Percentiles rank a stretch among this genome's conserved stretches.
These are phyloP conservation scores for Alternaria atra DNA, from an alignment of 2,329 filamentous ascomycete genomes.

Conservation along the genomic window DNA sequence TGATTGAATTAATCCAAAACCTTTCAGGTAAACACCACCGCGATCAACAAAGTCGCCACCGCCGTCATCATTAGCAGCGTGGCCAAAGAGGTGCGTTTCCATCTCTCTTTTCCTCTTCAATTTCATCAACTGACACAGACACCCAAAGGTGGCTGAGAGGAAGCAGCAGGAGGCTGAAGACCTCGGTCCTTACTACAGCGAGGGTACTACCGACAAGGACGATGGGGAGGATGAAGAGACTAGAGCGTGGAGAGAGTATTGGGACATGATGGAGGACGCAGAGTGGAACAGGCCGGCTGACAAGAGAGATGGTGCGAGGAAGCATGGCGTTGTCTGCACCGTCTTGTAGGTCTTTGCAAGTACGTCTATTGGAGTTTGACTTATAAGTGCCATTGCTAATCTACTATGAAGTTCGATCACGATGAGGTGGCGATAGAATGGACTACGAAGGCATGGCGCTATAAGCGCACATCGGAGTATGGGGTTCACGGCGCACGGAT, in stretches of 20 bases:
- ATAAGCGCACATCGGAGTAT: neutral
- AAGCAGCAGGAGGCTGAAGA: neutral
- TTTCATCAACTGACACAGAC: neutral
- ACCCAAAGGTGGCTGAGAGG: neutral
- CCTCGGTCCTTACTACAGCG: neutral
- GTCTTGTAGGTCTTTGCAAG: neutral
- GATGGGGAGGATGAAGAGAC: fast-evolving
- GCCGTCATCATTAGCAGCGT: neutral
- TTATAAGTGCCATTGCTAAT: neutral
- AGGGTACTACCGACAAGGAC: neutral
- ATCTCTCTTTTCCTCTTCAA: neutral
- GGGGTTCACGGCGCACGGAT: neutral
- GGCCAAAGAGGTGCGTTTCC: neutral
- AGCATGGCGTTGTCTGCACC: neutral
- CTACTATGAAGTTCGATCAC: neutral
- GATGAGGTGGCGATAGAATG: neutral
- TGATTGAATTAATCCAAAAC: neutral
- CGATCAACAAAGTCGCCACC: no score
- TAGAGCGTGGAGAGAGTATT: neutral
- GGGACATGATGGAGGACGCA: neutral
- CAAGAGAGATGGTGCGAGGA: neutral
- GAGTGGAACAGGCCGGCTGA: neutral
- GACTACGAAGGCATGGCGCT: no score
- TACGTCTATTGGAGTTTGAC: no score
- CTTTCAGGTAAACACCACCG: neutral